These are phyloP conservation scores for Marsdenia floribunda DNA, from an alignment of 257 asterid species.

Conservation along the genomic window DNA sequence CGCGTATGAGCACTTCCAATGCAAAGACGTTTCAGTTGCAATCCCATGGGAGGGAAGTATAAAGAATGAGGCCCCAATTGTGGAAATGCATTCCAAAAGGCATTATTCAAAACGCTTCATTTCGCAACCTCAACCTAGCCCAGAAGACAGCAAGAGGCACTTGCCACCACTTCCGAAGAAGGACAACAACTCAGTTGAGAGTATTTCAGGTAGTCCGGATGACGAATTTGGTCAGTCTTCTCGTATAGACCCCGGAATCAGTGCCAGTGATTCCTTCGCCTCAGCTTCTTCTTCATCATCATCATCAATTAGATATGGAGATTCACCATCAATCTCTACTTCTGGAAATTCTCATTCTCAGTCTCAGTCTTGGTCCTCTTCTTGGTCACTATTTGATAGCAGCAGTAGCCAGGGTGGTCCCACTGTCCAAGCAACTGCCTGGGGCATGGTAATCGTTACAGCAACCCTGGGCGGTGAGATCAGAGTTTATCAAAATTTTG, in stretches of 20 bases:
- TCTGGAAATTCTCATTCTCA: slow-evolving; percentile 23
- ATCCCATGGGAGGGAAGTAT: slow-evolving; percentile 70
- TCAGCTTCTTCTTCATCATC: slow-evolving; percentile 35
- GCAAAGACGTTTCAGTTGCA: slow-evolving; percentile 76
- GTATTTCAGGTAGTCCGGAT: slow-evolving; percentile 28
- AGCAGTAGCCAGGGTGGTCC: slow-evolving; percentile 35
- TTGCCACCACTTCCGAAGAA: slow-evolving; percentile 72
- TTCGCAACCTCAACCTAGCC: slow-evolving; percentile 27
- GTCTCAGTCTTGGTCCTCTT: slow-evolving; percentile 46
- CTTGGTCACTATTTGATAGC: slow-evolving; percentile 30
- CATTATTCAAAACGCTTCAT: slow-evolving; percentile 54
- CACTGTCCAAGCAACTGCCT: slow-evolving; percentile 79
- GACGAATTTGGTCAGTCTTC: slow-evolving; percentile 44
- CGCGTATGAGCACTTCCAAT: slow-evolving; percentile 68
- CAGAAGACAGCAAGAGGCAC: slow-evolving; percentile 45
- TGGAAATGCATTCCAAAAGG: slow-evolving; percentile 65
- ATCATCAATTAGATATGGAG: slow-evolving; percentile 32
- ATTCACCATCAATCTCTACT: slow-evolving; percentile 49
- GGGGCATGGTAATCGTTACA: slow-evolving; percentile 86
- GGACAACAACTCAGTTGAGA: slow-evolving; percentile 27
- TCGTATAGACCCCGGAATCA: slow-evolving; percentile 54
- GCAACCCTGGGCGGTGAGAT: slow-evolving; percentile 83
- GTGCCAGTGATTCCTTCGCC: slow-evolving; percentile 41
- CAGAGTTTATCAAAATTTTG: slow-evolving; percentile 81
- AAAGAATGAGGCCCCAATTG: slow-evolving; percentile 53